A percentile compares a stretch with the other conserved stretches of the same genome.
Evolutionary conservation across 2,329 filamentous ascomycete genomes (phyloP).

Genomic region (Pleomassaria siparia): DNA sequence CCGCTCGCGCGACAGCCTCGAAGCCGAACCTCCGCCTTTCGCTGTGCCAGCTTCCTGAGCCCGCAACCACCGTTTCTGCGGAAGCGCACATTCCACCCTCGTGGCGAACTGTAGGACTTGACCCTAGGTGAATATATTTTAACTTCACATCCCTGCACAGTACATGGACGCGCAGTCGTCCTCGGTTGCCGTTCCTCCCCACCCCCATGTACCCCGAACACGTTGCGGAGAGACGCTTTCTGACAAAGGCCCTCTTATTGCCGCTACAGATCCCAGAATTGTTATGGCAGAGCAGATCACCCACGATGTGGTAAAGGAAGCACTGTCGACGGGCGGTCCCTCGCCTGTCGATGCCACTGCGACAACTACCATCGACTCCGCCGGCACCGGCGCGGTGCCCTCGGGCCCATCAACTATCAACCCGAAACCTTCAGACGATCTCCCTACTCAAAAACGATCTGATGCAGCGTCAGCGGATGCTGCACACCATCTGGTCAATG

Average conservation of each 20-base stretch:
- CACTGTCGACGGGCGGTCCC: constrained; percentile 65
- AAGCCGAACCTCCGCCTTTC: constrained; percentile 33
- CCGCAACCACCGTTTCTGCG: constrained; percentile 41
- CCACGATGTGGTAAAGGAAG: constrained; percentile 73
- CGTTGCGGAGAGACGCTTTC: constrained; percentile 35
- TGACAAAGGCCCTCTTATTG: constrained; percentile 34
- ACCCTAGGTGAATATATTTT: constrained; percentile 42
- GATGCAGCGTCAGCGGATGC: constrained; percentile 15
- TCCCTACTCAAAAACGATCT: constrained; percentile 37
- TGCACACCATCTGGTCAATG: constrained; percentile 37
- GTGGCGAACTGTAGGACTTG: constrained; percentile 44
- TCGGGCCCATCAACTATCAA: constrained; percentile 38
- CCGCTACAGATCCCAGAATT: constrained; percentile 55
- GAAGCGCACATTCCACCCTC: constrained; percentile 42
- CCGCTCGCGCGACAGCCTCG: constrained; percentile 20
- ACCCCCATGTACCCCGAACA: constrained; percentile 14
- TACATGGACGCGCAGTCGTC: constrained; percentile 25
- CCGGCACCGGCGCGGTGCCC: constrained; percentile 51
- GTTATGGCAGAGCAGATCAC: constrained; percentile 72
- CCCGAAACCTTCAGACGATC: constrained; percentile 28
- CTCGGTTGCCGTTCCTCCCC: constrained; percentile 12
- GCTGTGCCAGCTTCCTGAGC: constrained; percentile 35
- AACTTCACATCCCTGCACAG: constrained; percentile 22
- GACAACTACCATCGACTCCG: constrained; percentile 59
- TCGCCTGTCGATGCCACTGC: constrained; percentile 67